These are phyloP conservation scores for Didymellaceae sp. DNA, from an alignment of 2,329 filamentous ascomycete species.

Conservation along the genomic window DNA sequence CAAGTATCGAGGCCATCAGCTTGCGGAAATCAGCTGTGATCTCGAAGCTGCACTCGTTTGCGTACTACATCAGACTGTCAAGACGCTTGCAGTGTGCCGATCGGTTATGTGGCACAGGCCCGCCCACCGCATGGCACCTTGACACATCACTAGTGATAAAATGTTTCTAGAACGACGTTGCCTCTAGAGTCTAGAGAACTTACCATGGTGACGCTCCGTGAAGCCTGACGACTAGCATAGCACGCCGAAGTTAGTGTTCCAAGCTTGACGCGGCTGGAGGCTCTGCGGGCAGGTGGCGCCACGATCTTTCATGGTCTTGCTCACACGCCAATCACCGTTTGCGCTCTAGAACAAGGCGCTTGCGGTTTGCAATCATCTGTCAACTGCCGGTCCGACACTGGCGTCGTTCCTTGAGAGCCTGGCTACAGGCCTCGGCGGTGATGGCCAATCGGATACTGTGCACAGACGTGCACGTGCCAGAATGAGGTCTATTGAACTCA, in stretches of 20 bases:
- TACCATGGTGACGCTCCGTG: background rate
- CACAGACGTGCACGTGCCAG: background rate
- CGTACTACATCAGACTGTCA: background rate
- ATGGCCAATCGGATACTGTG: background rate
- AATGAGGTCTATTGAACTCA: background rate
- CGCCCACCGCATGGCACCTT: background rate
- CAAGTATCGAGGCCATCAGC: background rate
- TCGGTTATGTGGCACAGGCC: background rate
- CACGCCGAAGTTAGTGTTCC: background rate
- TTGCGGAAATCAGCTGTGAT: background rate
- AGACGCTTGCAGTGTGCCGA: background rate
- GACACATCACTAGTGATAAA: background rate
- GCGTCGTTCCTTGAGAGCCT: background rate
- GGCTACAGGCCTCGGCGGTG: background rate
- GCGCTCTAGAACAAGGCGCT: background rate
- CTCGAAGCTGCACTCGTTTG: background rate
- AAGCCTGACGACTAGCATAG: background rate
- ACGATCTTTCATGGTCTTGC: background rate
- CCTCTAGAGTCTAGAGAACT: background rate
- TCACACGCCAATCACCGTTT: background rate
- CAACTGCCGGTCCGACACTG: constrained; percentile 3
- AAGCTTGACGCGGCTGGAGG: background rate
- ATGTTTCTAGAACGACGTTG: background rate
- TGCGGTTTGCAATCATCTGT: background rate
- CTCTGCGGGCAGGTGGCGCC: background rate